These are phyloP conservation scores for Trichoderma atrobrunneum DNA, from an alignment of 2,329 filamentous ascomycete genomes.

Conservation along the genomic window DNA sequence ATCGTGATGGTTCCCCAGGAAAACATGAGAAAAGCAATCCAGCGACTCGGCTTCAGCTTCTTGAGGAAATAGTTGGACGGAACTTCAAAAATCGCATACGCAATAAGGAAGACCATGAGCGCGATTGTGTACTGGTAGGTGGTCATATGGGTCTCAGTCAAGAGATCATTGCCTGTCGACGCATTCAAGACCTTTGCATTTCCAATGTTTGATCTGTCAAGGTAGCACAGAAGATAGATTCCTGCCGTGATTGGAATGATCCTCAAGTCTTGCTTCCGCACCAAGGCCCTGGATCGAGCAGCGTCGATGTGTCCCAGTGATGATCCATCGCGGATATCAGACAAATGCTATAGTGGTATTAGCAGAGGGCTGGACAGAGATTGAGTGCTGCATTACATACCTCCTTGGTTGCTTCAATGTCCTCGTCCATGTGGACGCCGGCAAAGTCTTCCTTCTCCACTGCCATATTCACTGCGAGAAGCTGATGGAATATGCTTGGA, in stretches of 20 bases:
- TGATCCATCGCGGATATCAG: background rate
- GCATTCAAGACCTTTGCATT: background rate
- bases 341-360: background rate
- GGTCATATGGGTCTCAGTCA: background rate
- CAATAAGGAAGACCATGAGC: background rate
- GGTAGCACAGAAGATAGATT: background rate
- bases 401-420: background rate
- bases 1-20: background rate
- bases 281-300: background rate
- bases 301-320: background rate
- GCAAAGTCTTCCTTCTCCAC: background rate
- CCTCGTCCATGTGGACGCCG: background rate
- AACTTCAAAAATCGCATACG: background rate
- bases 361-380: background rate
- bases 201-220: background rate
- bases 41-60: background rate
- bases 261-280: background rate
- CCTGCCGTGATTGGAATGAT: background rate
- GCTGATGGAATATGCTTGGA: background rate
- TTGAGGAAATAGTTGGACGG: background rate
- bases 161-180: background rate
- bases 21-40: background rate
- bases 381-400: background rate
- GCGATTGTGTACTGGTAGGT: background rate
- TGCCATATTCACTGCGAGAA: background rate